phyloP scores from a whole-genome alignment of 106 monocot species.

The Allium cepa region DNA sequence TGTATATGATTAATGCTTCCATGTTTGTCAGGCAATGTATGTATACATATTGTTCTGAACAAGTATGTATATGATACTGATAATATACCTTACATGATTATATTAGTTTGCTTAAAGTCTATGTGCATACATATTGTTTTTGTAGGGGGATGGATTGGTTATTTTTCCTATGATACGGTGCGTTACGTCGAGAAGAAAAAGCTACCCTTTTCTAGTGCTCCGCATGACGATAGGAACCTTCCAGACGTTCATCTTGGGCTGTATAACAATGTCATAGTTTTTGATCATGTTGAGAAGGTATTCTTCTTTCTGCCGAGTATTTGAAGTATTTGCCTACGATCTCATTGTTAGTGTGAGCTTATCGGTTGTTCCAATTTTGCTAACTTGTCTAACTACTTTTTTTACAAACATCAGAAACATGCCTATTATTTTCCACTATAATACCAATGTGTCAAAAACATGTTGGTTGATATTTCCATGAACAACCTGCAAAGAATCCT shows the following conservation, averaged over 20 bases:
- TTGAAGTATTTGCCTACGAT: no score
- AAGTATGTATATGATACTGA: not conserved
- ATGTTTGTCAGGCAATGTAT: no score
- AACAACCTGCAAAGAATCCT: no score
- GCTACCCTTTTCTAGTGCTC: constrained; percentile 70
- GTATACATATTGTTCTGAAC: no score
- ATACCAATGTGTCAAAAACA: no score
- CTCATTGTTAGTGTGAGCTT: no score
- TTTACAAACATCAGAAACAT: no score
- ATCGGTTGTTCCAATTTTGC: no score
- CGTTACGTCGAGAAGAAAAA: constrained; percentile 90
- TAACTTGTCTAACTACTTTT: no score
- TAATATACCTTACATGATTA: not conserved
- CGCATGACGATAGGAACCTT: constrained; percentile 74
- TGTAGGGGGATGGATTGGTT: constrained; percentile 97
- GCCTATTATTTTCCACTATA: no score
- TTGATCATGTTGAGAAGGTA: constrained; percentile 99
- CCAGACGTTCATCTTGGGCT: constrained; percentile 92
- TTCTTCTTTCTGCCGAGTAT: not conserved
- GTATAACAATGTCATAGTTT: constrained; percentile 85
- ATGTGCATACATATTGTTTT: constrained; percentile 1
- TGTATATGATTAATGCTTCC: no score
- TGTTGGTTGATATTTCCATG: no score
- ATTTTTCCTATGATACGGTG: constrained; percentile 92
- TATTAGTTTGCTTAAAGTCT: not conserved